Conservation (phyloP, 208 protist species). For the Wallacemonas sp. region DNA sequence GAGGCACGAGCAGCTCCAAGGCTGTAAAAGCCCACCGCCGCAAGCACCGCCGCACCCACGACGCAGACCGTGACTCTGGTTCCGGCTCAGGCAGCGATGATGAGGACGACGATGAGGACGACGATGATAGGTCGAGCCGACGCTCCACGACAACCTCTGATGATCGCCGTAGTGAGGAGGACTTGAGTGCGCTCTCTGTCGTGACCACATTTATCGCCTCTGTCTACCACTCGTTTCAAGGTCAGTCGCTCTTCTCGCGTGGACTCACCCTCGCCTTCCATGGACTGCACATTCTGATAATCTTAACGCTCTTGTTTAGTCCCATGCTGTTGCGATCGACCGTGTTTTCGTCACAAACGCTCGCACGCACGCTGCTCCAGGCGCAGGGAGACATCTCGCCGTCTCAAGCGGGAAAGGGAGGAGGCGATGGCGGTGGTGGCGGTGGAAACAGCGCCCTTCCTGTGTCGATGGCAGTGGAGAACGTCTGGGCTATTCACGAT, state of each 20-base stretch:
- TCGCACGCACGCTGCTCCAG: conserved; percentile 35
- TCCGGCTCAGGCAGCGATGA: background rate
- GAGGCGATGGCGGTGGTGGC: background rate
- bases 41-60: too few relatives aligned
- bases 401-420: background rate
- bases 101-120: background rate
- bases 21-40: too few relatives aligned
- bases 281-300: conserved; percentile 34
- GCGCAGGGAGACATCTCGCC: conserved; percentile 22
- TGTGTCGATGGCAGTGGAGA: conserved; percentile 28
- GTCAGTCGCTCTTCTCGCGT: conserved; percentile 4
- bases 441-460: background rate
- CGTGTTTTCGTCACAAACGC: conserved; percentile 38
- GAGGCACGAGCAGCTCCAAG: conserved; percentile 1
- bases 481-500: conserved; percentile 51
- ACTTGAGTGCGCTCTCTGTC: background rate
- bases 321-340: conserved; percentile 40
- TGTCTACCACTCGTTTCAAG: background rate
- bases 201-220: background rate
- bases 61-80: too few relatives aligned
- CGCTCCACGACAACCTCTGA: background rate
- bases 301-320: conserved; percentile 30
- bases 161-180: background rate
- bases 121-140: background rate
- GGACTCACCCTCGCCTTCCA: conserved; percentile 29